Conservation (phyloP, 352 stramenopile species). For the Pythium aphanidermatum region DNA sequence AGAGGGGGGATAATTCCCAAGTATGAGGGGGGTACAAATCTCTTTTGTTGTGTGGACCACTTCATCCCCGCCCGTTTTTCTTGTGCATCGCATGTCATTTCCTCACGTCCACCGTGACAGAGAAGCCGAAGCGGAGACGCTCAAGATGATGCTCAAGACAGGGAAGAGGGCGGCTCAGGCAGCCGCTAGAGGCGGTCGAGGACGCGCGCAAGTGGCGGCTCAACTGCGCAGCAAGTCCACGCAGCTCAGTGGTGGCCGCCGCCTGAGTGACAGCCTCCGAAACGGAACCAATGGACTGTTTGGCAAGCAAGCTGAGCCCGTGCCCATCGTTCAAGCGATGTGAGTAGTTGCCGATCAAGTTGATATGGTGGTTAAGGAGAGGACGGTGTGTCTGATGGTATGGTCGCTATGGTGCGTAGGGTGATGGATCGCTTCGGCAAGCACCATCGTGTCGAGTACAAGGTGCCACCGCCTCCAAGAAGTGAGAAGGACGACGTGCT, state of each 20-base stretch:
- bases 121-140: background rate
- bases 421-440: slow-evolving; percentile 25
- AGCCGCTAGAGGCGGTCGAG: slow-evolving; percentile 25
- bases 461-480: background rate
- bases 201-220: no score
- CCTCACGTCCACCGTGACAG: background rate
- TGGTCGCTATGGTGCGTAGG: slow-evolving; percentile 7
- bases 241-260: slow-evolving; percentile 28
- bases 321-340: slow-evolving; percentile 20
- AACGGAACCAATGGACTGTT: no score
- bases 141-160: slow-evolving; percentile 1
- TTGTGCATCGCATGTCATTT: slow-evolving; percentile 17
- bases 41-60: slow-evolving; percentile 13
- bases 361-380: no score
- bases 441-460: slow-evolving; percentile 22
- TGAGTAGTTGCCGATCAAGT: no score
- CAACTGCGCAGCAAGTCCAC: slow-evolving; percentile 2
- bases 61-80: slow-evolving; percentile 6
- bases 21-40: no score
- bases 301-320: slow-evolving; percentile 11
- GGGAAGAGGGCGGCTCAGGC: slow-evolving; percentile 2
- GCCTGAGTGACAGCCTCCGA: no score
- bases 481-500: slow-evolving; percentile 6
- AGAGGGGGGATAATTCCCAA: no score
- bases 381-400: no score